Conservation (phyloP, 78 protist genomes). For the Mastigamoeba balamuthi region DNA sequence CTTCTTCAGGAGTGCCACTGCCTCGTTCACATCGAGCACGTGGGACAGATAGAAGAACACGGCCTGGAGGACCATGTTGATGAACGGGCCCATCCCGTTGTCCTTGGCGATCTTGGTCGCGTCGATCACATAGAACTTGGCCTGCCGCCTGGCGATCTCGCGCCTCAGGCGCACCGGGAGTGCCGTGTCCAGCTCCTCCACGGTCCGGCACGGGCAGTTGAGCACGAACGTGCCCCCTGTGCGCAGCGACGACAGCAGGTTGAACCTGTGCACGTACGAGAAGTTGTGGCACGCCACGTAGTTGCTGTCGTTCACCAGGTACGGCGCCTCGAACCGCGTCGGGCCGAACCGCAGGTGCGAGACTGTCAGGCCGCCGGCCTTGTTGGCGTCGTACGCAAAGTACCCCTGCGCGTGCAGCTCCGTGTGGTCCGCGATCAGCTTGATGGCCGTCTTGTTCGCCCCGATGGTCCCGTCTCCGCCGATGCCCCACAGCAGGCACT, state of each 20-base stretch:
- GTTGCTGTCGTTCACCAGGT: too few species aligned
- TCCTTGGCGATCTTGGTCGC: constrained; percentile 45
- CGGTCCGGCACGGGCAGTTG: constrained; percentile 18
- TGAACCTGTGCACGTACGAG: too few species aligned
- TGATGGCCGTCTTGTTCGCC: constrained; percentile 68
- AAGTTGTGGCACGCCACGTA: too few species aligned
- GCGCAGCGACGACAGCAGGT: not conserved
- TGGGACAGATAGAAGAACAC: constrained; percentile 51
- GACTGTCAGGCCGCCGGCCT: constrained; percentile 56
- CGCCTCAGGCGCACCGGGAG: constrained; percentile 22
- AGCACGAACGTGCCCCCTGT: constrained; percentile 37
- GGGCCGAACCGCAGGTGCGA: constrained; percentile 69
- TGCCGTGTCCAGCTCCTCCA: constrained; percentile 9
- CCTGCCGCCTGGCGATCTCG: constrained; percentile 23
- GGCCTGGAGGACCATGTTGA: constrained; percentile 64
- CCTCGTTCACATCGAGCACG: constrained; percentile 50
- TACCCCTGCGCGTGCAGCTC: constrained; percentile 38
- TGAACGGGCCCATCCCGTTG: constrained; percentile 10
- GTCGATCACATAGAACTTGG: constrained; percentile 40
- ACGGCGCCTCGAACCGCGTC: too few species aligned
- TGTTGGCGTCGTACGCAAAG: constrained; percentile 60
- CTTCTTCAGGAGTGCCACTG: constrained; percentile 42
- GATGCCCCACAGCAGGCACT: constrained; percentile 55
- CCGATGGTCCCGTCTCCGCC: constrained; percentile 77
- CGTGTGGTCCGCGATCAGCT: constrained; percentile 41